Evolutionary conservation across 2,329 filamentous ascomycete species (phyloP).

Genomic region (Fusarium albosuccineum): DNA sequence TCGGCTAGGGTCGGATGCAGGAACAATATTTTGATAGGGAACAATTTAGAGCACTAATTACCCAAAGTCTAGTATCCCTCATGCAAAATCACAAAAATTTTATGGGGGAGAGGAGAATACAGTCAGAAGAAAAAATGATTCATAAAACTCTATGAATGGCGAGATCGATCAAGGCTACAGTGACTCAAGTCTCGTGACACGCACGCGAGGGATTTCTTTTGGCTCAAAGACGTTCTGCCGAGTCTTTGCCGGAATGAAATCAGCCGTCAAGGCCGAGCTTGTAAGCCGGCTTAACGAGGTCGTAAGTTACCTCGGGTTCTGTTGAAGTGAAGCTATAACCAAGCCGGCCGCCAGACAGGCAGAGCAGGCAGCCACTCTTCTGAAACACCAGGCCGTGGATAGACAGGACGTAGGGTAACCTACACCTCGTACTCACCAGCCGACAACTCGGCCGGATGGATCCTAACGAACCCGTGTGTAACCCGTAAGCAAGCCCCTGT

Average conservation of each 20-base stretch:
- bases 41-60: neutral
- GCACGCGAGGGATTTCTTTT: constrained; percentile 31
- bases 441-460: constrained; percentile 26
- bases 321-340: neutral
- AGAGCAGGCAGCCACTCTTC: neutral
- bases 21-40: constrained; percentile 1
- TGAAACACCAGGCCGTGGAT: neutral
- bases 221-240: constrained; percentile 37
- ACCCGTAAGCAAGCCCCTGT: constrained; percentile 5
- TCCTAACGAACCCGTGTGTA: constrained; percentile 6
- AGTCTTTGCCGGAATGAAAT: constrained; percentile 43
- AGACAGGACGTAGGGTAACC: too few relatives aligned
- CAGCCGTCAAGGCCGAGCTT: neutral
- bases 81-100: constrained; percentile 9
- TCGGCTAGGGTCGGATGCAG: constrained; percentile 25
- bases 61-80: neutral
- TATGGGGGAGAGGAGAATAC: neutral
- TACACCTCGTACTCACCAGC: neutral
- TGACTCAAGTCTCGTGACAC: constrained; percentile 45
- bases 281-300: constrained; percentile 1
- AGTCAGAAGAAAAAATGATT: constrained; percentile 10
- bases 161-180: constrained; percentile 27
- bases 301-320: neutral
- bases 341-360: neutral
- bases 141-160: constrained; percentile 32